These are phyloP conservation scores for Scleroderma bovista DNA, from an alignment of 768 basidiomycete genomes.

Conservation along the genomic window DNA sequence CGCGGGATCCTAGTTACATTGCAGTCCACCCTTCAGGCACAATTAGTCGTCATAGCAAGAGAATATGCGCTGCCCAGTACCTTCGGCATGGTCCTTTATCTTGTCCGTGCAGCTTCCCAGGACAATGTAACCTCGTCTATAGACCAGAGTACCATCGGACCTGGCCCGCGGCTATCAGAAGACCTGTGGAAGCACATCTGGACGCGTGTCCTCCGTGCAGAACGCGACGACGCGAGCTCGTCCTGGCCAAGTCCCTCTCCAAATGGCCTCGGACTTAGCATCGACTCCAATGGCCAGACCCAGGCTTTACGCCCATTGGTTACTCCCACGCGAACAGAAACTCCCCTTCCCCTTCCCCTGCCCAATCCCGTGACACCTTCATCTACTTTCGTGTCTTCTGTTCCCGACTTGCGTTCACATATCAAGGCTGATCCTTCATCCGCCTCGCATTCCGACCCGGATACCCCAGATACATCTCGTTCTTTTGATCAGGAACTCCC, in stretches of 20 bases:
- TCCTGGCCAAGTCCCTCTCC: constrained; percentile 32
- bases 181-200: constrained; percentile 88
- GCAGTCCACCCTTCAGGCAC: constrained; percentile 75
- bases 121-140: constrained; percentile 19
- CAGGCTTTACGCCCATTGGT: constrained; percentile 42
- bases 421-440: constrained; percentile 46
- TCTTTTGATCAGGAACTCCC: constrained; percentile 34
- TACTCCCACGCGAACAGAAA: constrained; percentile 36
- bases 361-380: constrained; percentile 33
- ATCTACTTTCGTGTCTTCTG: constrained; percentile 47
- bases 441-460: constrained; percentile 38
- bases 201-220: constrained; percentile 61
- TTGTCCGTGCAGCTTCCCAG: constrained; percentile 43
- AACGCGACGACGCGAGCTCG: constrained; percentile 40
- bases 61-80: constrained; percentile 92
- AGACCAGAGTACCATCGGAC: constrained; percentile 38
- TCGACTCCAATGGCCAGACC: constrained; percentile 28
- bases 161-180: constrained; percentile 80
- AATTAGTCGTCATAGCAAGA: constrained; percentile 82
- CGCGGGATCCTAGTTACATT: constrained; percentile 86
- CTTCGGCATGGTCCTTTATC: constrained; percentile 75
- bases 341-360: constrained; percentile 31
- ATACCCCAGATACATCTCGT: constrained; percentile 52
- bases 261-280: constrained; percentile 40
- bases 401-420: constrained; percentile 42